Evolutionary conservation across 208 protist genomes (phyloP).

Genomic region (Crithidia thermophila): DNA sequence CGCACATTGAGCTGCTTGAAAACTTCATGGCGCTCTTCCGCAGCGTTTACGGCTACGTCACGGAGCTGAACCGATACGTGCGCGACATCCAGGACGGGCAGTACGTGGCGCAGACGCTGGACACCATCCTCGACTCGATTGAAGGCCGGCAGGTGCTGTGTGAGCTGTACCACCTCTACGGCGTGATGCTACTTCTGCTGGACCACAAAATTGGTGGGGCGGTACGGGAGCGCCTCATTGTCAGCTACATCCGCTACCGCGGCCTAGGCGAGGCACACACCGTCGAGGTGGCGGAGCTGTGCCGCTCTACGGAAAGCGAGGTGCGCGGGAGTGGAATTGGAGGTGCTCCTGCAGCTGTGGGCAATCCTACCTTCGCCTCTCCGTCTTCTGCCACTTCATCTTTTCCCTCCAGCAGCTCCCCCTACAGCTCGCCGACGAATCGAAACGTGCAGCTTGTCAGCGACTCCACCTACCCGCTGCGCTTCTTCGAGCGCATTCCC

Average conservation of each 20-base stretch:
- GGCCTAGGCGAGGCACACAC: constrained; percentile 89
- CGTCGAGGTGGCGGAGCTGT: constrained; percentile 96
- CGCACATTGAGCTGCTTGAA: constrained; percentile 95
- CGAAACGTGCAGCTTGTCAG: no score
- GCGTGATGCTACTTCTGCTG: constrained; percentile 96
- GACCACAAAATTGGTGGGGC: constrained; percentile 94
- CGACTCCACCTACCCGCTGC: constrained; percentile 90
- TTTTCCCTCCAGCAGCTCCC: no score
- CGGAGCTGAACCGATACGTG: constrained; percentile 92
- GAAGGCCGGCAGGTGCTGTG: constrained; percentile 97
- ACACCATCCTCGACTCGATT: constrained; percentile 91
- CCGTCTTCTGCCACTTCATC: neutral
- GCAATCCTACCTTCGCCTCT: neutral
- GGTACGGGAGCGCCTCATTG: constrained; percentile 96
- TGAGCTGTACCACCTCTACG: constrained; percentile 95
- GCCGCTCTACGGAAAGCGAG: constrained; percentile 89
- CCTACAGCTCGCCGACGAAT: constrained; percentile 4
- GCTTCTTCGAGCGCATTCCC: constrained; percentile 91
- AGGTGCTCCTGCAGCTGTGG: neutral
- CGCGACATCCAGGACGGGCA: constrained; percentile 91
- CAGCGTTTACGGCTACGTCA: constrained; percentile 95
- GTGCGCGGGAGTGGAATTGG: neutral
- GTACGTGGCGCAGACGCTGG: constrained; percentile 91
- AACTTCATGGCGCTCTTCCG: constrained; percentile 98
- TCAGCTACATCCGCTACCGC: constrained; percentile 97